phyloP scores from a whole-genome alignment of 805 yeast genomes.

The Myxozyma mucilagina region DNA sequence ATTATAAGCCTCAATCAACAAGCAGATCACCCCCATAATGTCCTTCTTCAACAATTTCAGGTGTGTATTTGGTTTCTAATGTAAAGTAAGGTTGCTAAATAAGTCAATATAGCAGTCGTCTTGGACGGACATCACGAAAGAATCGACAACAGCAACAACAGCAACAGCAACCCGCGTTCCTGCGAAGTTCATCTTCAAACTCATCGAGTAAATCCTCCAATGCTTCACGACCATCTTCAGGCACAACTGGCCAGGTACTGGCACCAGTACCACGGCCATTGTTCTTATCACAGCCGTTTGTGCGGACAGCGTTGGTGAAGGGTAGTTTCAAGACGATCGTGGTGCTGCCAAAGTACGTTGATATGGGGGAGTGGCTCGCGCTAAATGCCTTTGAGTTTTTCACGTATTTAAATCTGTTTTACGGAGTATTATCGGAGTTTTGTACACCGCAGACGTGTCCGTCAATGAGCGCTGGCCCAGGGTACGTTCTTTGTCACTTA shows the following conservation, averaged over 20 bases:
- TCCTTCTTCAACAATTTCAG: conserved; percentile 41
- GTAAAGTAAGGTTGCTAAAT: neutral
- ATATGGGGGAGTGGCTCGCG: conserved; percentile 93
- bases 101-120: conserved; percentile 39
- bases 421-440: conserved; percentile 86
- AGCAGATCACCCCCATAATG: conserved; percentile 27
- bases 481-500: conserved; percentile 34
- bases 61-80: conserved; percentile 26
- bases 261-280: conserved; percentile 48
- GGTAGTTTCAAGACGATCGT: conserved; percentile 97
- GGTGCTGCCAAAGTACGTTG: conserved; percentile 91
- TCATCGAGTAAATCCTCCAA: conserved; percentile 9
- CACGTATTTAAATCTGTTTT: conserved; percentile 81
- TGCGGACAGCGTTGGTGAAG: conserved; percentile 89
- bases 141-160: conserved; percentile 37
- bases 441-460: conserved; percentile 88
- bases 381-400: conserved; percentile 85
- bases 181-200: conserved; percentile 18
- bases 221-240: neutral
- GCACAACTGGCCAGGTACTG: conserved; percentile 31
- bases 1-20: too few species aligned
- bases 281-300: conserved; percentile 89
- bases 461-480: conserved; percentile 94
- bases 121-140: conserved; percentile 58
- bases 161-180: conserved; percentile 18